Conservation (phyloP, 2,329 filamentous ascomycete species). For the Cercospora brassicicola region DNA sequence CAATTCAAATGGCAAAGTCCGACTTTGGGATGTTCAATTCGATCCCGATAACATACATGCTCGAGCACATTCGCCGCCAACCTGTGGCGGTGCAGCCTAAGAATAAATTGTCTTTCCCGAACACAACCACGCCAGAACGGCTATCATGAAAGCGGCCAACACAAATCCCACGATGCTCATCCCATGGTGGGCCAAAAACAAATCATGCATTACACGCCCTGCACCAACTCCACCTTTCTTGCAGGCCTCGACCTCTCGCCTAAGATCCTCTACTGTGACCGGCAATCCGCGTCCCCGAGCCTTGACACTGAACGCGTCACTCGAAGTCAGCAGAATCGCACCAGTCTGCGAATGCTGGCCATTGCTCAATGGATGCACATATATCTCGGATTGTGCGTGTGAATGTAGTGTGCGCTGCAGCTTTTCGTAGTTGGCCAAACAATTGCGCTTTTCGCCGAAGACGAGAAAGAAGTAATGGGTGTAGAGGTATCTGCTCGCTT, state of each 20-base stretch:
- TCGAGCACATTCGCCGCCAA: background rate
- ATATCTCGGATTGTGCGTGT: conserved; percentile 28
- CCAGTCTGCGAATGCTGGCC: conserved; percentile 35
- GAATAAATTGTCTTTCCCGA: background rate
- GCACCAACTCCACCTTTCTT: background rate
- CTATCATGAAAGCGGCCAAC: background rate
- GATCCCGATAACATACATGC: background rate
- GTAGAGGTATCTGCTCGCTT: conserved; percentile 34
- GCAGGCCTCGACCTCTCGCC: conserved; percentile 16
- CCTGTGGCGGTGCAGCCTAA: background rate
- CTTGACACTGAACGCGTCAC: conserved; percentile 23
- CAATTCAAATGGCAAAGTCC: too few relatives aligned
- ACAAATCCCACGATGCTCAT: background rate
- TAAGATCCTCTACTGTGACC: conserved; percentile 22
- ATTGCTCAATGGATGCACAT: conserved; percentile 36
- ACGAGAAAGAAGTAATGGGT: conserved; percentile 38
- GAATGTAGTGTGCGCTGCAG: conserved; percentile 26
- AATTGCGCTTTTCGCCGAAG: conserved; percentile 35
- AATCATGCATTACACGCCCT: background rate
- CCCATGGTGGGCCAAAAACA: background rate
- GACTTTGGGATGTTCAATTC: too few relatives aligned
- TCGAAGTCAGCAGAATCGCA: conserved; percentile 34
- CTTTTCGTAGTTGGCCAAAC: conserved; percentile 27
- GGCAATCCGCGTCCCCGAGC: conserved; percentile 27
- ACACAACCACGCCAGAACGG: background rate